Base-by-base conservation (phyloP, 2,329 filamentous ascomycete species). In the Neophaeococcomyces mojaviensis region DNA sequence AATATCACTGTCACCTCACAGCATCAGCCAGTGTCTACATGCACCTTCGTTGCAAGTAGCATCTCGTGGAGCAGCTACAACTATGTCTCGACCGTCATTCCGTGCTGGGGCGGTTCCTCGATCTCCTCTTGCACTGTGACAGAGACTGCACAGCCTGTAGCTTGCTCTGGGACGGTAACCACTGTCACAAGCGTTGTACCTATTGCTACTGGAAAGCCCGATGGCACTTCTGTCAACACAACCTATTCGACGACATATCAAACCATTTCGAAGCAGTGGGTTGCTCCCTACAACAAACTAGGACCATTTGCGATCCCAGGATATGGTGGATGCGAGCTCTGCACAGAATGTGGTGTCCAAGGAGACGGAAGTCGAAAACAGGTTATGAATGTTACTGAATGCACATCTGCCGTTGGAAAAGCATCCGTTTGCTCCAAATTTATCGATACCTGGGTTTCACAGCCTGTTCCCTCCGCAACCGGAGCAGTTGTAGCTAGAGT, bases 261-360 rank as follows among this genome's bases (percentile, higher is more conserved):
- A 19, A 53, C 48, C 24, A 32, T 52, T 32, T 47, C 44, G 19
- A 55, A 55, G 38, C 48, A 55, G 31, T 55, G 47, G 41, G 38
- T 43, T 31, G 48, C 47, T 13, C 48, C 52, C 33, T 55, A 52
- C 39, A 51, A 55, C 38, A 43, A 51, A 34, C 37, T 55, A 15
- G 52, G 52, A 39, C 48, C 50, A 18, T 41, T 55, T 42, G 52
- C 50, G 32, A 51, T 55, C 30, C 52, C 52, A 5, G 52, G 52
- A 19, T 55, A 48, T 39, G 50, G 32, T 22, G 52, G 52, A 18
- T 52, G 52, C 32, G 52, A 50, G 16, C 48, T 55, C 32, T 53
- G 52, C 46, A 22, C 12, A 10, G 39, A 47, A 18, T 53, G 52
- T 32, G 38, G 41, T 10, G 38, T 46, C 16, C 43, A 48, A 18